Base-by-base conservation (phyloP, 371 early-diverging fungal genomes). In the Mucor saturninus region DNA sequence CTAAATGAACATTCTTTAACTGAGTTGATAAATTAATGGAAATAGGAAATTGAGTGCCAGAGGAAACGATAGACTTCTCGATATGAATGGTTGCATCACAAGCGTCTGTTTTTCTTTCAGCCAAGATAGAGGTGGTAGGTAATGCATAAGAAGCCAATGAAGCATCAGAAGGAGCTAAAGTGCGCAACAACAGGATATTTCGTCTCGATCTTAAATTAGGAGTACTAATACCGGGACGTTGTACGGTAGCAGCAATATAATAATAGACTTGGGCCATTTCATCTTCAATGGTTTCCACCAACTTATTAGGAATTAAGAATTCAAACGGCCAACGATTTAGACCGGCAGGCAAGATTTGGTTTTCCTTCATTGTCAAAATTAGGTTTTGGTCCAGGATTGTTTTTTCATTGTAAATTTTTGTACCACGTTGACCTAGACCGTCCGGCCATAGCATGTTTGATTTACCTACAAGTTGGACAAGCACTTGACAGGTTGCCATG, bases 11-110 rank as follows among this genome's bases (percentile, higher is more conserved):
- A 30, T 76, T 65, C 49, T 81, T 81, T 54, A 67, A 60, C 39
- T 74, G 64, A 2, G 81, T 73, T n/a, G 72, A 56, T 7, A 81
- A 55, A 0, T 67, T 66, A 14, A 81, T 56, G 4, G 78, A 72
- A 9, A 81, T 76, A 0, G 81, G 78, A 21, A 81, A 71, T 50
- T 78, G 78, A 0, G 81, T 81, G 5, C 81, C 81, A 1, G 81
- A 81, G 0, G 81, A 81, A 2, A 70, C 76, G 9, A 76, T 77
- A 5, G 76, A 68, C 46, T 76, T 81, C 35, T 81, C 81, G 21
- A 81, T 74, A 38, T 72, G 74, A 38, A 81, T 73, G 7, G 68
- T 69, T 1, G 78, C 76, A 48, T 81, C 81, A 45, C 76, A 78
- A 1, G 56, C 60, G 5, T 68, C 68, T 4, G 73, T 72, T 26